Evolutionary conservation across 2,329 filamentous ascomycete species (phyloP), one percentile per base, ranked within the genome.

Genomic region (Penicillium occitanis): DNA sequence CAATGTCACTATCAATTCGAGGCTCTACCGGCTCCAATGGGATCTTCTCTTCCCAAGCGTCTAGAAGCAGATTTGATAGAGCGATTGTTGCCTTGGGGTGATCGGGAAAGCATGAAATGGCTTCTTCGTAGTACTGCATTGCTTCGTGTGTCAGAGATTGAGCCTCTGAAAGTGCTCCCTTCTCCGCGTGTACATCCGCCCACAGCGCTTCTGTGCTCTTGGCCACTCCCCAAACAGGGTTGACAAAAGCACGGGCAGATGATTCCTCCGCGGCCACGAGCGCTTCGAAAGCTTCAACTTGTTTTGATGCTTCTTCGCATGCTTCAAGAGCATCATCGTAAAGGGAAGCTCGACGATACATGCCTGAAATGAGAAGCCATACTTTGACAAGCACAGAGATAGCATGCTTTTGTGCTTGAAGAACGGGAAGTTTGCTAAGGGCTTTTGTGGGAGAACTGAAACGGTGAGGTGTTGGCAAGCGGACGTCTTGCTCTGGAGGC

Each of bases 351-450:
- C 92, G 87, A 33, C 92, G 87, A 75, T 98, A 99, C 69, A 98
- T 89, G 0, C 90, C 90, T 1, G 92, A 90, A 68, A 97, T 92
- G 74, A 95, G 90, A 8, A 97, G 83, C 95, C 95, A 99, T 37
- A 97, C 88, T 70, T 90, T 90, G 22, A 93, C 82, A 17, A 99
- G 78, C 11, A 89, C 74, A 4, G 82, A 82, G 13, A 87, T 79
- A 17, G 83, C 84, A 66, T 87, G 85, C 63, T 83, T 84, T 61
- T 85, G 82, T 60, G 83, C 81, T 68, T 86, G 82, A 8, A 81
- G 68, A 22, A 79, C 76, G 1, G 84, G 79, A 66, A 87, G 85
- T 62, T 80, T 81, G 48, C 84, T 83, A 35, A 83, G 59, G 69
- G 80, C 69, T 72, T 77, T 70, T 17, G 78, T 77, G 1, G 77